A percentile compares a stretch with the other conserved stretches of the same genome.
Conservation (phyloP, 2,329 filamentous ascomycete genomes). For the Exutisphaerella laricina region DNA sequence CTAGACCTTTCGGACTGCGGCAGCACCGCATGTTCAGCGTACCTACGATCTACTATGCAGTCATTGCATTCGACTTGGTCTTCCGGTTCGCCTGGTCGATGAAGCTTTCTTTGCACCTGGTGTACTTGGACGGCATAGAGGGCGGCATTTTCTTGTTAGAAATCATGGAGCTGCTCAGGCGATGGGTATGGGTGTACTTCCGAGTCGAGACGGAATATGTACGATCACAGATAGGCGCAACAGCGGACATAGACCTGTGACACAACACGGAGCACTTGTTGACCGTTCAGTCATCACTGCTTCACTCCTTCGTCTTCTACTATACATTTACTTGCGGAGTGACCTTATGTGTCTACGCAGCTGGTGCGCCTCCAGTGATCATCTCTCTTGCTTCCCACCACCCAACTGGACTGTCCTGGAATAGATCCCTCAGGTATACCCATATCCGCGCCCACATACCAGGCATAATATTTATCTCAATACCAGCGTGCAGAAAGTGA, state of each 20-base stretch:
- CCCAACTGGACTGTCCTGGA: not conserved
- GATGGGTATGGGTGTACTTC: constrained; percentile 98
- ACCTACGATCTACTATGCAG: constrained; percentile 72
- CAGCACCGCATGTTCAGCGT: constrained; percentile 66
- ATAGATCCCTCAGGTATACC: not conserved
- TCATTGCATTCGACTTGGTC: constrained; percentile 70
- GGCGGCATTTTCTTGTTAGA: constrained; percentile 83
- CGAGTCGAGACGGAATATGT: constrained; percentile 87
- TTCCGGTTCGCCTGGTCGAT: constrained; percentile 87
- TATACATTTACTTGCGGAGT: constrained; percentile 1
- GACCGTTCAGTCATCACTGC: not conserved
- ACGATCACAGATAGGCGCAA: constrained; percentile 10
- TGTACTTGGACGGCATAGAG: constrained; percentile 81
- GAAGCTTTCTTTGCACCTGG: constrained; percentile 75
- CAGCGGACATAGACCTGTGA: constrained; percentile 13
- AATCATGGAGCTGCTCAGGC: constrained; percentile 74
- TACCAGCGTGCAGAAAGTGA: not conserved
- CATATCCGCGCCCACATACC: not conserved
- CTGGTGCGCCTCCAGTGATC: constrained; percentile 1
- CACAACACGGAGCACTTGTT: too few species aligned
- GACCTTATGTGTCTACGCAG: not conserved
- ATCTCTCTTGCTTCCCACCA: not conserved
- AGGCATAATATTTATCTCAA: constrained; percentile 10
- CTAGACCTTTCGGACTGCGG: constrained; percentile 71
- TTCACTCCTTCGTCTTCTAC: too few species aligned